Evolutionary conservation across 352 stramenopile species (phyloP), one percentile per base, ranked within the genome.

Genomic region (Phytophthora sansomeana): DNA sequence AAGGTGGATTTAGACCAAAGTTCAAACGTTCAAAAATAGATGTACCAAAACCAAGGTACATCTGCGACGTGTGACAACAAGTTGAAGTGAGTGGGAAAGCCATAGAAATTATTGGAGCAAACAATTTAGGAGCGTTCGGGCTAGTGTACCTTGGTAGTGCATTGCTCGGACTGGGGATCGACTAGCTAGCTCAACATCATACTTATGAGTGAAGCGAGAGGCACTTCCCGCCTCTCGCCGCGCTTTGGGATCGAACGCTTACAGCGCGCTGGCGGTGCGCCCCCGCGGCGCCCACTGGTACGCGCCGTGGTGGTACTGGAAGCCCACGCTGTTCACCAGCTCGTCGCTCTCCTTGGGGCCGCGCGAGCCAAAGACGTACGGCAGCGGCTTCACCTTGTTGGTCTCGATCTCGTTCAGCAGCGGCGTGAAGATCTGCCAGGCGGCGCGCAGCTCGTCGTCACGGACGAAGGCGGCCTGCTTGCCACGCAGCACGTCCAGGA

Each of bases 341-440:
- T 92, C 79, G 69, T 98, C 92, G 55, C 88, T 96, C 59, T 98
- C 89, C 60, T 83, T 81, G 28, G 97, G 98, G 4, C 98, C 98
- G 21, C 91, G 88, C 29, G 92, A 97, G 64, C 97, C 97, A 53
- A 96, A 97, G 42, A 85, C 73, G 77, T 99, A 99, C 26, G 82
- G 77, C 46, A 97, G 61, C n/a, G 97, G 96, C 56, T 86, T 80
- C 21, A 98, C 77, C 64, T 96, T 96, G 67, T 97, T 81, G 47
- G 54, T 52, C 58, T 99, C 97, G 63, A 99, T 98, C 67, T 93
- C 72, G 58, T 99, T 81, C n/a, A 99, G 82, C 36, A 99, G 73
- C 21, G 97, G 97, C 41, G 97, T 99, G 72, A 99, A 99, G 52
- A 99, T 98, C 71, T 98, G 93, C 97, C 98, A 99, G 44, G 93